Conservation (phyloP, 345 rosid species). For the Boechera stricta region DNA sequence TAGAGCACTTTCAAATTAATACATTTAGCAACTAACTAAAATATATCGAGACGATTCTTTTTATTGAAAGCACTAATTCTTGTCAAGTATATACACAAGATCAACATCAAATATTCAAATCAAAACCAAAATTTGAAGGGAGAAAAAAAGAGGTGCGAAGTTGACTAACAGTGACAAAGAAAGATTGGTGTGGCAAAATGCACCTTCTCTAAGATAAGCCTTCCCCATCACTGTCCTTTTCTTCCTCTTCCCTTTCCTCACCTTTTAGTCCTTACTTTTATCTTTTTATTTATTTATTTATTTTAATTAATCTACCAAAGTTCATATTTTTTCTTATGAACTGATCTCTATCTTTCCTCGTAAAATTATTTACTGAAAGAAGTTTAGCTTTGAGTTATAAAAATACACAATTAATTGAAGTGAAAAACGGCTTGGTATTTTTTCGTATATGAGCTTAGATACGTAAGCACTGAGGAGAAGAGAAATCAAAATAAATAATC, state of each 20-base stretch:
- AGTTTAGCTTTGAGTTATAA: background rate
- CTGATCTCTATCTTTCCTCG: no score
- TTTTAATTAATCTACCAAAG: background rate
- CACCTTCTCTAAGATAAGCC: conserved; percentile 51
- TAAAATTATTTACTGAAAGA: background rate
- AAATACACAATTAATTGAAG: background rate
- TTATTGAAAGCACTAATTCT: conserved; percentile 33
- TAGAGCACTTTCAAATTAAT: background rate
- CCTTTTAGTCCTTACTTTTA: conserved; percentile 38
- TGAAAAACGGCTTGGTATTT: background rate
- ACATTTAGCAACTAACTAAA: background rate
- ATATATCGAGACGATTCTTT: background rate
- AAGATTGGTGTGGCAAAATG: conserved; percentile 43
- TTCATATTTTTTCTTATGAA: no score
- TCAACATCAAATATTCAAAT: conserved; percentile 38
- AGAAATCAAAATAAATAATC: background rate
- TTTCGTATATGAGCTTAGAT: background rate
- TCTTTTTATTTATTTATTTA: background rate
- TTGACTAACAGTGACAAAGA: conserved; percentile 54
- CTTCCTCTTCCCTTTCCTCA: conserved; percentile 45
- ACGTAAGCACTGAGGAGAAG: background rate
- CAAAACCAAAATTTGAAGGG: conserved; percentile 22
- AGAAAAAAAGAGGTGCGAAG: conserved; percentile 42
- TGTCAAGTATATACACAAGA: conserved; percentile 37
- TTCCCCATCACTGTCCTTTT: conserved; percentile 43